Evolutionary conservation across 2,329 filamentous ascomycete species (phyloP), one percentile per base, ranked within the genome.

Genomic region (Coniochaeta sp.): DNA sequence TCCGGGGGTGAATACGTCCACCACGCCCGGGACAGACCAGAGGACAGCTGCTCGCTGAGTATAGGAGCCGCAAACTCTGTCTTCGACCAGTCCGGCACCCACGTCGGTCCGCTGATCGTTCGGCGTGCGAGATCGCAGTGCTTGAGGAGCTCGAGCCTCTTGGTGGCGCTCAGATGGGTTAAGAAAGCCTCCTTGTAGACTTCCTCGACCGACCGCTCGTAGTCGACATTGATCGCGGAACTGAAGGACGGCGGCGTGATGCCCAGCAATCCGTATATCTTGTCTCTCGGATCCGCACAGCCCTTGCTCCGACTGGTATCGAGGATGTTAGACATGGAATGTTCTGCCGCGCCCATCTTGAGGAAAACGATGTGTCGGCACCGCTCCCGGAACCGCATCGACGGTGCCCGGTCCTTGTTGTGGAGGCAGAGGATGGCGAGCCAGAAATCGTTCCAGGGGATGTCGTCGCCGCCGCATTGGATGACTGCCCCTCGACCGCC

Each of bases 51-150:
- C 32, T 56, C 52, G 47, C 32, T 55, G 38, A 59, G 52, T 6
- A 47, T 16, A 2, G 58, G 58, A 14, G 52, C 58, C 22, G 32
- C 36, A n/a, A 55, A 55, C 22, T 40, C 36, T 9, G 58, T 24
- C 17, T n/a, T 38, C 9, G 47, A 52, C 56, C 56, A 61, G 26
- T 61, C 57, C 8, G 60, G 60, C 3, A 61, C 57, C 60, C 60
- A 61, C 10, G 60, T 54, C 14, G 60, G 60, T 22, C 30, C 22
- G n/a, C 47, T 24, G 14, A 50, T 17, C n/a, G 5, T 16, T 5
- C 34, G 34, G n/a, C 17, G 28, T 10, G 42, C 24, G 19, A 55
- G 47, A 9, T 47, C 14, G 36, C 56, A 61, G 22, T 58, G 50
- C 26, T 57, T 56, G 24, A 58, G 56, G 1, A 61, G 34, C 16